These are phyloP conservation scores for Coemansia aciculifera DNA, from an alignment of 192 early-diverging fungal genomes.

Conservation along the genomic window DNA sequence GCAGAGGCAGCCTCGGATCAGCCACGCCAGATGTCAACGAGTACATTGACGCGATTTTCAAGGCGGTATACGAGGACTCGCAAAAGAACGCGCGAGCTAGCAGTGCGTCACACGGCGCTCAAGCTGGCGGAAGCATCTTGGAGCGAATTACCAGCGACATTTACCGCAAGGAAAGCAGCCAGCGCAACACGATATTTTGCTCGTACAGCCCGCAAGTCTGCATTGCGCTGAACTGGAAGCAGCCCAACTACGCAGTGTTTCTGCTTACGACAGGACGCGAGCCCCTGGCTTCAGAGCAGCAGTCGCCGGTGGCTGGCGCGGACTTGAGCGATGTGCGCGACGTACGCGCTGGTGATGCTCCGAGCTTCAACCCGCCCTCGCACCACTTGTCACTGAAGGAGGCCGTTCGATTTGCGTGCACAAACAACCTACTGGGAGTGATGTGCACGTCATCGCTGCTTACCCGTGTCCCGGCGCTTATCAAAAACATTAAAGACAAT, in stretches of 20 bases:
- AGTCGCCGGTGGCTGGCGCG: conserved; percentile 48
- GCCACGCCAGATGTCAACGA: conserved; percentile 70
- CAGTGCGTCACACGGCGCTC: conserved; percentile 3
- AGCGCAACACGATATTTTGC: conserved; percentile 77
- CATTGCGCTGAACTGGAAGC: conserved; percentile 97
- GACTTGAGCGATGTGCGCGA: conserved; percentile 21
- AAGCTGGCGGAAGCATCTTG: background rate
- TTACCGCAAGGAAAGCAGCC: conserved; percentile 22
- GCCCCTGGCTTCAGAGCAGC: conserved; percentile 7
- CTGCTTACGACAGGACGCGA: conserved; percentile 81
- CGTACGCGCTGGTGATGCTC: conserved; percentile 23
- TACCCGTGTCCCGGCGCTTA: conserved; percentile 87
- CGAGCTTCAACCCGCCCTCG: conserved; percentile 29
- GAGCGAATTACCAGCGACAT: conserved; percentile 18
- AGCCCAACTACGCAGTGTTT: conserved; percentile 97
- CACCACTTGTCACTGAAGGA: conserved; percentile 76
- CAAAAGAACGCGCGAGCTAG: conserved; percentile 20
- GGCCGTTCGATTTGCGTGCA: conserved; percentile 89
- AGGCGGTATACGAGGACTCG: conserved; percentile 80
- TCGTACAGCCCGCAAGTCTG: conserved; percentile 92
- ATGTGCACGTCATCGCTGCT: conserved; percentile 88
- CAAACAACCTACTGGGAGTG: conserved; percentile 89
- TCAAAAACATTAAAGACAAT: conserved; percentile 89
- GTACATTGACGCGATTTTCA: conserved; percentile 86
- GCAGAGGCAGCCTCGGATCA: conserved; percentile 48